These are phyloP conservation scores for Forsythia suspensa DNA, from an alignment of 257 asterid genomes.

Conservation along the genomic window DNA sequence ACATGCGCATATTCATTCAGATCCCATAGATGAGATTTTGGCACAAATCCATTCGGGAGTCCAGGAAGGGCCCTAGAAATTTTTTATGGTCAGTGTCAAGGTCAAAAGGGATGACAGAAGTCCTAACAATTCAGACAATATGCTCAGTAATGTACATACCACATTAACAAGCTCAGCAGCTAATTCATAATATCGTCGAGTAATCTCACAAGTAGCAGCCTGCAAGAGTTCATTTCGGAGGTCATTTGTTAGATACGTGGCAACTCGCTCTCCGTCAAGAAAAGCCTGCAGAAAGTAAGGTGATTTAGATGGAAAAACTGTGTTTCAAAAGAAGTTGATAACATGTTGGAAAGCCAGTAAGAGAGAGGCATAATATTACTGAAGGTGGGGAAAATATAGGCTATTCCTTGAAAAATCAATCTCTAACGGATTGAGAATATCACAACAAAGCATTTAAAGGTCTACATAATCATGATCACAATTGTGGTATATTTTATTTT, in stretches of 20 bases:
- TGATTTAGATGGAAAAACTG: background rate
- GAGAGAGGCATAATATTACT: background rate
- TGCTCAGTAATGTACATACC: conserved; percentile 48
- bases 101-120: conserved; percentile 8
- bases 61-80: conserved; percentile 5
- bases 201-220: conserved; percentile 73
- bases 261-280: conserved; percentile 82
- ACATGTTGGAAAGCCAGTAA: background rate
- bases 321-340: background rate
- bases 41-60: background rate
- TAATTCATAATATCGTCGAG: conserved; percentile 70
- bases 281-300: conserved; percentile 51
- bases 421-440: background rate
- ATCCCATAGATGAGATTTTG: conserved; percentile 6
- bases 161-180: conserved; percentile 80
- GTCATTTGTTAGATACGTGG: conserved; percentile 57
- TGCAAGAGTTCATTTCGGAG: conserved; percentile 64
- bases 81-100: conserved; percentile 1
- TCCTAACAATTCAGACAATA: background rate
- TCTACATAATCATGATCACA: background rate
- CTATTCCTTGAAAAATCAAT: background rate
- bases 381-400: background rate
- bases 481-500: background rate
- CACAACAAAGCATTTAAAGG: background rate
- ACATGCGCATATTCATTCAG: background rate